These are phyloP conservation scores for Polytolypa hystricis DNA, from an alignment of 2,329 filamentous ascomycete species.

Conservation along the genomic window DNA sequence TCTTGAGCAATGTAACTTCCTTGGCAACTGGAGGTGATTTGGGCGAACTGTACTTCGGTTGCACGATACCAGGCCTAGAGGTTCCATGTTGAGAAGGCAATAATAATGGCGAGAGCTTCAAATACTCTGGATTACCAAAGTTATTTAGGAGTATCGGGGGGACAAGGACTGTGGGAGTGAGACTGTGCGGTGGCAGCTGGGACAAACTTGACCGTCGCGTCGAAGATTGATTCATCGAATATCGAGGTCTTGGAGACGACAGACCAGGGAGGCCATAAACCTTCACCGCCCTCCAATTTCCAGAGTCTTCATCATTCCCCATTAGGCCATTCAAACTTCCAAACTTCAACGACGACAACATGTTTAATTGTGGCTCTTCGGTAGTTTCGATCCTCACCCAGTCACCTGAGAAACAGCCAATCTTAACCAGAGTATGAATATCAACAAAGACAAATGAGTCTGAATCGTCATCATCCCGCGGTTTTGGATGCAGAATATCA, in stretches of 20 bases:
- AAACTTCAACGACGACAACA: conserved; percentile 57
- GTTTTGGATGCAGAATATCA: conserved; percentile 75
- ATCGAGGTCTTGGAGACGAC: conserved; percentile 43
- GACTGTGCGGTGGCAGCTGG: conserved; percentile 32
- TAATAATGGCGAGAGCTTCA: conserved; percentile 58
- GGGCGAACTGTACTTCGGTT: conserved; percentile 33
- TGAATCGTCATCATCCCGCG: conserved; percentile 73
- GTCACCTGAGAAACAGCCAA: conserved; percentile 94
- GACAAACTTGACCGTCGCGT: conserved; percentile 46
- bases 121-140: conserved; percentile 63
- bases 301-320: conserved; percentile 43
- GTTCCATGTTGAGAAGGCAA: conserved; percentile 31
- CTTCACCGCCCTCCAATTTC: conserved; percentile 73
- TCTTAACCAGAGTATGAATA: conserved; percentile 69
- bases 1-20: conserved; percentile 78
- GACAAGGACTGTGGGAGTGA: conserved; percentile 57
- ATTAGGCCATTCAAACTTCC: conserved; percentile 24
- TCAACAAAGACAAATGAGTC: conserved; percentile 83
- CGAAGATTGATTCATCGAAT: conserved; percentile 41
- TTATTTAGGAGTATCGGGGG: conserved; percentile 85
- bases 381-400: conserved; percentile 81
- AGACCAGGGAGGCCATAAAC: conserved; percentile 75
- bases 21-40: conserved; percentile 50
- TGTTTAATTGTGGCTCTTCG: conserved; percentile 50
- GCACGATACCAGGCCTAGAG: conserved; percentile 49